Base-by-base conservation (phyloP, 2,329 filamentous ascomycete genomes). In the Fusarium robinianum region DNA sequence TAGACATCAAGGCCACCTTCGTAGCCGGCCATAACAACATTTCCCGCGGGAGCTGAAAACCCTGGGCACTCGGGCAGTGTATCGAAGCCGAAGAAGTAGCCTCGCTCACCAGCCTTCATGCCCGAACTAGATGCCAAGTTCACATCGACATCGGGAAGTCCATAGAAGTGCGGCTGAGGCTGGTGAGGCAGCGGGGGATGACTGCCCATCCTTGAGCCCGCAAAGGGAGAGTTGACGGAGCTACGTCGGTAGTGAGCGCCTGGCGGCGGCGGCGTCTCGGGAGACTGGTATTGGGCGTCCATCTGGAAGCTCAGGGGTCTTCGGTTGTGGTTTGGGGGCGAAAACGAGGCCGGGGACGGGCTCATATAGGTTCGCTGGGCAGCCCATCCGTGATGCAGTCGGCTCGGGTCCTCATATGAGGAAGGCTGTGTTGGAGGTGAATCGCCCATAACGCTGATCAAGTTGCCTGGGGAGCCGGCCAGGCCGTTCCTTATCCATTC, bases 61-160 rank as follows among this genome's bases (percentile, higher is more conserved):
- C 70, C 65, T 6, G 62, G 58, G 26, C 67, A 65, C n/a, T 70
- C 66, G 2, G 78, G 76, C 29, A 95, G 73, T 3, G 76, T 83
- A 64, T 96, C 91, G 59, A 95, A 90, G 5, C 86, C 84, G 63
- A 89, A 94, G 64, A 86, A 88, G 56, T 87, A 90, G 6, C 87
- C 88, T 30, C 79, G 79, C 24, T 85, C 81, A 3, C 84, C 84
- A 3, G 84, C 78, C 53, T 78, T 78, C 60, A 85, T 72, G 8
- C 78, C 79, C 12, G 76, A 70, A 29, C 72, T 73, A 11, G 72
- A 68, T 40, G 77, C 71, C 33, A 85, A 73, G 53, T 90, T 84
- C 18, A 90, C 73, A 55, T 92, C 86, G 21, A 91, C 75, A 53
- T 91, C 85, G 1, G 87, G 86, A 0, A 83, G 77, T 30, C 84